Percentiles rank a stretch among this genome's conserved stretches.
Conservation (phyloP, 345 rosid species). For the Euclidium syriacum region DNA sequence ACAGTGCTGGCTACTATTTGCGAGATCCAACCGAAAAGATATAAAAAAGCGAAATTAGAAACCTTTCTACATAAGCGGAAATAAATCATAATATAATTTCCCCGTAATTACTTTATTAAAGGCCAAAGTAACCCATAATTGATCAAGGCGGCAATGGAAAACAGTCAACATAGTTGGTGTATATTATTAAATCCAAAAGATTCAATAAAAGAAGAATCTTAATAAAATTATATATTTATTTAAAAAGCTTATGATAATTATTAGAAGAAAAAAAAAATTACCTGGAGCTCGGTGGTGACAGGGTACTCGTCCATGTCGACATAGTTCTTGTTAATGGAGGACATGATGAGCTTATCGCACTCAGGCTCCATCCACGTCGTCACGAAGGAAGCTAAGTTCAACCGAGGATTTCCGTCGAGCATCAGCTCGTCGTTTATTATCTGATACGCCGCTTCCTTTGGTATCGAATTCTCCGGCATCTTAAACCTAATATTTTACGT, state of each 20-base stretch:
- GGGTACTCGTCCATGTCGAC: conserved; percentile 98
- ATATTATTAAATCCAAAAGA: background rate
- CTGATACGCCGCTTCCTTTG: conserved; percentile 93
- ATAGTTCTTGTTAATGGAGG: conserved; percentile 79
- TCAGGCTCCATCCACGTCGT: conserved; percentile 99
- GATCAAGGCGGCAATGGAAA: background rate
- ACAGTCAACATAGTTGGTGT: background rate
- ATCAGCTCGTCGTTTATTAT: conserved; percentile 78
- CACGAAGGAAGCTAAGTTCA: conserved; percentile 86
- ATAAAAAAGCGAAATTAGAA: too few species aligned
- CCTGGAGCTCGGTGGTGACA: conserved; percentile 96
- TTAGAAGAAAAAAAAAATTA: background rate
- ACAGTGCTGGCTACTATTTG: background rate
- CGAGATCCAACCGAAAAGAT: background rate
- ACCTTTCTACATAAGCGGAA: background rate
- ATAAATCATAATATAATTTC: background rate
- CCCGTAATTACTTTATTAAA: background rate
- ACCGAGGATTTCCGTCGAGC: conserved; percentile 86
- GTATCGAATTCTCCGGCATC: conserved; percentile 82
- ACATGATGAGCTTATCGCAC: conserved; percentile 88
- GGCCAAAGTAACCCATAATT: background rate
- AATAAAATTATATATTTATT: too few species aligned
- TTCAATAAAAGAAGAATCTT: background rate
- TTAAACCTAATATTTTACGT: conserved; percentile 40
- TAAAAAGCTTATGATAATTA: too few species aligned